Conservation (phyloP, 1,284 basidiomycete species). For the Cutaneotrichosporon dermatis region DNA sequence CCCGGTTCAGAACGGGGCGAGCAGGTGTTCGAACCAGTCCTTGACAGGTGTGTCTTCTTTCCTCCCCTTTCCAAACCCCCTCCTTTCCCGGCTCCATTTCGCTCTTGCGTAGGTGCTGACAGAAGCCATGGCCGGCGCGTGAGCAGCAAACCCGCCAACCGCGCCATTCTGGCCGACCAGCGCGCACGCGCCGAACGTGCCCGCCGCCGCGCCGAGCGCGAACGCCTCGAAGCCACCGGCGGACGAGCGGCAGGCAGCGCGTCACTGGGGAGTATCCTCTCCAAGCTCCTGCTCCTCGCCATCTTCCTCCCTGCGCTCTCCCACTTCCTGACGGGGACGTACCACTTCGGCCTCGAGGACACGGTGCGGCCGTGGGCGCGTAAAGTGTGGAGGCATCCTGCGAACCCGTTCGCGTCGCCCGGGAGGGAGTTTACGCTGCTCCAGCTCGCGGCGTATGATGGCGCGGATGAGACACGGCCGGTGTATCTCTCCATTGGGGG, state of each 20-base stretch:
- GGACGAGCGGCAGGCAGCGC: too few species aligned
- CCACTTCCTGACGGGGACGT: slow-evolving; percentile 36
- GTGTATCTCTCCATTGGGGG: slow-evolving; percentile 87
- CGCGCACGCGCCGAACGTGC: slow-evolving; percentile 30
- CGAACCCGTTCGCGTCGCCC: slow-evolving; percentile 16
- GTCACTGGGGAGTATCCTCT: neutral
- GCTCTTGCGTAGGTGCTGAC: too few species aligned
- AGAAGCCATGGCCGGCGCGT: slow-evolving; percentile 55
- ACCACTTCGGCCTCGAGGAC: slow-evolving; percentile 29
- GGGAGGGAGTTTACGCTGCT: slow-evolving; percentile 19
- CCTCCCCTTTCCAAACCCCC: neutral
- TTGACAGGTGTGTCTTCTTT: slow-evolving; percentile 21
- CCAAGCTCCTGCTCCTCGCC: slow-evolving; percentile 24
- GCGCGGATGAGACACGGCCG: slow-evolving; percentile 61
- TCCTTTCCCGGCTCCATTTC: too few species aligned
- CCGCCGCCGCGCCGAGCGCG: neutral
- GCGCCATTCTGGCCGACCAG: slow-evolving; percentile 34
- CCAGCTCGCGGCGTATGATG: slow-evolving; percentile 69
- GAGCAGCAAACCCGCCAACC: slow-evolving; percentile 62
- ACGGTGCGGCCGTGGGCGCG: slow-evolving; percentile 5
- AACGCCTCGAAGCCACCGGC: neutral
- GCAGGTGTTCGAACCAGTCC: slow-evolving; percentile 31
- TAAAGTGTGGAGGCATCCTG: neutral
- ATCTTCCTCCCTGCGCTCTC: slow-evolving; percentile 41
- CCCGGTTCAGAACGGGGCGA: slow-evolving; percentile 39